These are phyloP conservation scores for Leishmania arabica DNA, from an alignment of 208 protist species.

Conservation along the genomic window DNA sequence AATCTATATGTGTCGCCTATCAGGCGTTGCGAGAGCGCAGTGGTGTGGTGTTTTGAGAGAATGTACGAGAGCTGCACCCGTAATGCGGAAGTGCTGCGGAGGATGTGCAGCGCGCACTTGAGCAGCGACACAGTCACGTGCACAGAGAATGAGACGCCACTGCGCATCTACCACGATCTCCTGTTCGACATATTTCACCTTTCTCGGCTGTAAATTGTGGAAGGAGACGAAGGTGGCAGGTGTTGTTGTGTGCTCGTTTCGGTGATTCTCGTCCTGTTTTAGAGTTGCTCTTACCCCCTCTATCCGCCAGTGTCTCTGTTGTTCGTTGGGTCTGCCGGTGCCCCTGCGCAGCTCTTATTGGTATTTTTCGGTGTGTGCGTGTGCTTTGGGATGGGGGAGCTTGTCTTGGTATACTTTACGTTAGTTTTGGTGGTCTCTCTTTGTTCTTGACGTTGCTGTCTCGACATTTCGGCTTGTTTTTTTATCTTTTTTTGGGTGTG, in stretches of 20 bases:
- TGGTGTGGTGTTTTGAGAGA: neutral
- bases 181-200: neutral
- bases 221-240: neutral
- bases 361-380: neutral
- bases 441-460: neutral
- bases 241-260: neutral
- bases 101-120: neutral
- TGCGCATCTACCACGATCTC: neutral
- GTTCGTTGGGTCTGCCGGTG: neutral
- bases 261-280: neutral
- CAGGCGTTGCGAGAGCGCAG: constrained; percentile 52
- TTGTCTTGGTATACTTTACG: neutral
- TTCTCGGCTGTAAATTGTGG: neutral
- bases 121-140: neutral
- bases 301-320: neutral
- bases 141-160: neutral
- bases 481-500: too few relatives aligned
- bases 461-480: neutral
- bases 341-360: neutral
- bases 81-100: neutral
- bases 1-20: constrained; percentile 82
- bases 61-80: too few relatives aligned
- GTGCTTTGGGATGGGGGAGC: neutral
- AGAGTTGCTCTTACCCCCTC: neutral
- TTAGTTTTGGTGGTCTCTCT: neutral